Conservation (phyloP, 2,329 filamentous ascomycete genomes). For the Epichloe gansuensis region DNA sequence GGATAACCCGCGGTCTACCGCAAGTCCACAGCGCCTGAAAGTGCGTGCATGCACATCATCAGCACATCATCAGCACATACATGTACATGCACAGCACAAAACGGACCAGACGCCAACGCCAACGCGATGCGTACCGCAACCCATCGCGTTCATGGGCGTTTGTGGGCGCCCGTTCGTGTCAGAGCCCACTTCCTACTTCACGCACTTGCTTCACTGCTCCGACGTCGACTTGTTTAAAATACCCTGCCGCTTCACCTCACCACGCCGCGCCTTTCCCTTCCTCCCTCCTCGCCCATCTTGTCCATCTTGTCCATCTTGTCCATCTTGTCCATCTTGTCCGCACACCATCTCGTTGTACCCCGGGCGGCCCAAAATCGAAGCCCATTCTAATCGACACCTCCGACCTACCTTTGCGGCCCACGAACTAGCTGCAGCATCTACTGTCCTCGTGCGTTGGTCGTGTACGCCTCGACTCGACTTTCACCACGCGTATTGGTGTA, state of each 20-base stretch:
- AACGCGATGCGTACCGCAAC: conserved; percentile 9
- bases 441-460: not conserved
- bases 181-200: conserved; percentile 4
- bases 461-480: not conserved
- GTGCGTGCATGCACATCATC: no score
- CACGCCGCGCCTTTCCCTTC: not conserved
- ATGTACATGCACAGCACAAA: not conserved
- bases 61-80: not conserved
- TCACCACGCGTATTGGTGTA: not conserved
- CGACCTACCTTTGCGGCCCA: conserved; percentile 1
- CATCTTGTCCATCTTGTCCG: not conserved
- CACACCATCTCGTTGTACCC: not conserved
- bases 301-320: not conserved
- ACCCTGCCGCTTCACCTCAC: not conserved
- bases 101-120: conserved; percentile 3
- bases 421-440: not conserved
- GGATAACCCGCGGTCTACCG: no score
- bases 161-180: conserved; percentile 8
- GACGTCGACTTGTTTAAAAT: conserved; percentile 1
- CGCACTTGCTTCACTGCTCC: not conserved
- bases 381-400: not conserved
- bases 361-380: conserved; percentile 1
- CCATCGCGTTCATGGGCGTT: conserved; percentile 9
- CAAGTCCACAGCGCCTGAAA: not conserved
- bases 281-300: not conserved